Evolutionary conservation across 306 rosid genomes (phyloP).

Genomic region (Rosa rugosa): DNA sequence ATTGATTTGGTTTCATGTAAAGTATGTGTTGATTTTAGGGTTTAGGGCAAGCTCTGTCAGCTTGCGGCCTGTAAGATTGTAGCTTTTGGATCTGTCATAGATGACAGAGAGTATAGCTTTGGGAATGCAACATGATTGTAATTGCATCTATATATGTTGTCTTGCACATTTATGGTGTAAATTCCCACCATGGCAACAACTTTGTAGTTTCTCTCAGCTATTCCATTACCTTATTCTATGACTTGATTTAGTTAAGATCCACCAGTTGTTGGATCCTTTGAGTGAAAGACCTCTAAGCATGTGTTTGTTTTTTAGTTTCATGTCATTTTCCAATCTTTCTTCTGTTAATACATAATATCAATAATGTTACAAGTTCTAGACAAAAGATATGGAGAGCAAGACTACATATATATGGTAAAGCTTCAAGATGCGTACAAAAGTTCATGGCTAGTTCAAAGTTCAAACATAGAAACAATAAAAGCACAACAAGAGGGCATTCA

Average conservation of each 20-base stretch:
- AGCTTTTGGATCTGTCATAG: neutral
- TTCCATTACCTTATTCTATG: neutral
- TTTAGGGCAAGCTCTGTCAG: conserved; percentile 8
- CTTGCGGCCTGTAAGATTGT: neutral
- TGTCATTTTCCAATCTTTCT: neutral
- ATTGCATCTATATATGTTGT: neutral
- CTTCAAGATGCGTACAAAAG: neutral
- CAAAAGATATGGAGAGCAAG: neutral
- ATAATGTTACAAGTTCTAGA: neutral
- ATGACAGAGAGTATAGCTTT: neutral
- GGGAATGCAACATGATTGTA: neutral
- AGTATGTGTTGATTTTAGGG: conserved; percentile 23
- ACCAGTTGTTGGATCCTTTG: neutral
- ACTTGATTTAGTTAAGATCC: neutral
- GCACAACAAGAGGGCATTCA: neutral
- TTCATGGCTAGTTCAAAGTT: neutral
- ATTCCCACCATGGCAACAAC: neutral
- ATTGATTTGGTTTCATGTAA: conserved; percentile 30
- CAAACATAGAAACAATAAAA: neutral
- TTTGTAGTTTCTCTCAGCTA: neutral
- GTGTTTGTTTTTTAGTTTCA: neutral
- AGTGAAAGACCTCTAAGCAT: neutral
- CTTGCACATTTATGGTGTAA: neutral
- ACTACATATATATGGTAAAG: neutral
- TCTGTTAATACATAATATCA: neutral